Percentiles rank a stretch among this genome's conserved stretches.
Conservation (phyloP, 768 basidiomycete species). For the Xanthoconium purpureum region DNA sequence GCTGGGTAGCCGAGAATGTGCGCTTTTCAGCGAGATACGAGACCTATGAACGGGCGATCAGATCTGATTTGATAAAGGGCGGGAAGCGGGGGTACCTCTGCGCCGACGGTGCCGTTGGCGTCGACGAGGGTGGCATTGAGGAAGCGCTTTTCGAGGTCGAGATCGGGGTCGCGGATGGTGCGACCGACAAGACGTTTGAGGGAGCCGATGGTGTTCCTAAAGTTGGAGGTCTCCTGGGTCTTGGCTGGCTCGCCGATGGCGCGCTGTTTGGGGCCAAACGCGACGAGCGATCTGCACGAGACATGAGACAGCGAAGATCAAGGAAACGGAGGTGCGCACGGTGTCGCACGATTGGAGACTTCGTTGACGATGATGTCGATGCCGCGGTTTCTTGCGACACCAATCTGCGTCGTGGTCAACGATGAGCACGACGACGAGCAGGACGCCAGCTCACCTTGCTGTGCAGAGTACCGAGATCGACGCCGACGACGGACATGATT, state of each 20-base stretch:
- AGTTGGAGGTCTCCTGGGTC: constrained; percentile 97
- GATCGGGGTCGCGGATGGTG: constrained; percentile 73
- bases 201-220: constrained; percentile 93
- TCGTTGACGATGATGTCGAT: constrained; percentile 99
- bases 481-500: constrained; percentile 87
- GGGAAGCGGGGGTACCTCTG: constrained; percentile 53
- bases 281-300: constrained; percentile 76
- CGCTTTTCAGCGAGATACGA: constrained; percentile 81
- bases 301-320: neutral
- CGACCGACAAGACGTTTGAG: constrained; percentile 90
- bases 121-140: constrained; percentile 86
- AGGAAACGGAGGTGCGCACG: constrained; percentile 52
- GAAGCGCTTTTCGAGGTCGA: constrained; percentile 87
- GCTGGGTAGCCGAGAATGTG: constrained; percentile 83
- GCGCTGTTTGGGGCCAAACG: constrained; percentile 89
- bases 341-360: constrained; percentile 94
- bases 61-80: constrained; percentile 5
- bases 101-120: constrained; percentile 76
- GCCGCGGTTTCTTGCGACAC: constrained; percentile 91
- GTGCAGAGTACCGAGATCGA: constrained; percentile 88
- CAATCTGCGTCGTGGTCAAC: constrained; percentile 55
- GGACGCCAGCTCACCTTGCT: constrained; percentile 60
- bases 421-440: neutral
- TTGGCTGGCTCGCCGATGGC: constrained; percentile 93
- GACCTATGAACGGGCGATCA: constrained; percentile 51